These are phyloP conservation scores for Caryopteris hybrid DNA, from an alignment of 305 asterid genomes.

Conservation along the genomic window DNA sequence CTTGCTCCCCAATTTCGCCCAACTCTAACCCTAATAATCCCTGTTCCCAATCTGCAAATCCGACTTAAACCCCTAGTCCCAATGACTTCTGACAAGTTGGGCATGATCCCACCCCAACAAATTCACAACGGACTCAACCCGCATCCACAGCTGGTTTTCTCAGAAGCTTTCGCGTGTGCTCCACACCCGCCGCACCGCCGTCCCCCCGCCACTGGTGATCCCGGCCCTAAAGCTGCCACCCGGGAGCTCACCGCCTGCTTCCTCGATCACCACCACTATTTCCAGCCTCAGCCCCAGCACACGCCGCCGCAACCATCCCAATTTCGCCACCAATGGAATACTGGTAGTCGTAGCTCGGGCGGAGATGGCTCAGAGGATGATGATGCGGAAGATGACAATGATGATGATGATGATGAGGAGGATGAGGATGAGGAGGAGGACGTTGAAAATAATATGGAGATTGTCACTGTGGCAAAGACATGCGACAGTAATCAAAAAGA, in stretches of 20 bases:
- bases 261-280: constrained; percentile 54
- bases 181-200: constrained; percentile 40
- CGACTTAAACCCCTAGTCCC: constrained; percentile 8
- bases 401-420: constrained; percentile 32
- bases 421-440: constrained; percentile 46
- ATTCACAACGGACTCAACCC: constrained; percentile 38
- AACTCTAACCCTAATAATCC: constrained; percentile 14
- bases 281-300: constrained; percentile 32
- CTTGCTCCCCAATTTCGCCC: not conserved
- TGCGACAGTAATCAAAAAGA: constrained; percentile 25
- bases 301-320: constrained; percentile 31
- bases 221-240: constrained; percentile 47
- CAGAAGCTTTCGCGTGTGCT: constrained; percentile 39
- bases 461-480: constrained; percentile 33
- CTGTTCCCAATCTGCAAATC: not conserved
- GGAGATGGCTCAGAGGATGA: constrained; percentile 51
- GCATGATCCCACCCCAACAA: constrained; percentile 51
- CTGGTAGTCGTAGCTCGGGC: constrained; percentile 39
- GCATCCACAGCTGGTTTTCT: constrained; percentile 58
- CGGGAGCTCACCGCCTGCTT: constrained; percentile 69
- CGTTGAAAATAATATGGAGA: constrained; percentile 38
- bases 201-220: constrained; percentile 35
- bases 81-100: constrained; percentile 67
- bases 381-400: constrained; percentile 30
- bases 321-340: constrained; percentile 51